Evolutionary conservation across 2,329 filamentous ascomycete species (phyloP), one percentile per base, ranked within the genome.

Genomic region (Dissoconium aciculare): DNA sequence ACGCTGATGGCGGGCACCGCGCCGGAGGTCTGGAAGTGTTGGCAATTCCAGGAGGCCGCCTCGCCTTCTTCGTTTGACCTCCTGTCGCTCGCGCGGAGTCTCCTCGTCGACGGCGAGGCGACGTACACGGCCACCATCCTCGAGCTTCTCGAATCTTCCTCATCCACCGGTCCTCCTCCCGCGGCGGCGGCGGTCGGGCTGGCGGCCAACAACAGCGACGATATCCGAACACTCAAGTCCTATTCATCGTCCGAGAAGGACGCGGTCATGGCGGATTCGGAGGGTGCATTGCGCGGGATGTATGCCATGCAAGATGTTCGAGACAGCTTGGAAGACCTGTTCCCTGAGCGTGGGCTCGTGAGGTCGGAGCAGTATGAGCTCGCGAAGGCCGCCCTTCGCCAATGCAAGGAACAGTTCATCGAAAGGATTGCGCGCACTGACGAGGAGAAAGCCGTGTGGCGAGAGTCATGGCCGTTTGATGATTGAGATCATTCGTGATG

Each of bases 381-480:
- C n/a, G n/a, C n/a, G n/a, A 32, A 35, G 14, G 14, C 21, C 13
- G 19, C 27, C 13, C 14, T 39, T 11, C n/a, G 29, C 10, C 14
- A 32, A 10, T 16, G 13, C n/a, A 36, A 37, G 15, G 27, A 43
- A 29, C 32, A 35, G 17, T 16, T 43, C 11, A 28, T 36, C n/a
- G 26, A 28, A 10, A 11, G 33, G 3, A 28, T 23, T 24, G 37
- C 37, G 11, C 5, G 15, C 3, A 31, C 12, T 2, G 34, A 37
- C 5, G 34, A 34, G 11, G 39, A 41, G 5, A 13, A 31, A 10
- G 16, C 17, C 5, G 37, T 21, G 4, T 39, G 33, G 32, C 11
- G 35, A 5, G 17, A 19, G 4, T 11, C 21, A 2, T 41, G 39
- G 39, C 39, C 34, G 8, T 41, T 33, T 12, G 34, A 41, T 26